These are phyloP conservation scores for Cordyceps javanica DNA, from an alignment of 2,329 filamentous ascomycete genomes.

Conservation along the genomic window DNA sequence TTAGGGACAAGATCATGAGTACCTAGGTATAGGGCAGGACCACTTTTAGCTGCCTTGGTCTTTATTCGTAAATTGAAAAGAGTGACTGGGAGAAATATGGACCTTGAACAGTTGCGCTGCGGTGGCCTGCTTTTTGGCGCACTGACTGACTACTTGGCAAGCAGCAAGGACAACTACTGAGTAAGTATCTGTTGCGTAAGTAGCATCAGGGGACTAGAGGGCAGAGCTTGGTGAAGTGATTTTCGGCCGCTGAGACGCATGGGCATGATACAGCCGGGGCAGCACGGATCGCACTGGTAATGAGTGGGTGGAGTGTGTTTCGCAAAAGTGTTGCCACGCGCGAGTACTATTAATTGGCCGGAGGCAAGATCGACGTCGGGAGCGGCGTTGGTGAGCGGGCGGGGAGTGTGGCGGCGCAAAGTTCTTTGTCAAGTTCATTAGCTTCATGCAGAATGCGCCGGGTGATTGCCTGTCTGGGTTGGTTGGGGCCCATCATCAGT, in stretches of 20 bases:
- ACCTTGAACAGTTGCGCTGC: too few species aligned
- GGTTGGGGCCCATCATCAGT: background rate
- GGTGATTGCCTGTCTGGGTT: background rate
- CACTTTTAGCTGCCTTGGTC: background rate
- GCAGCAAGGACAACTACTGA: too few species aligned
- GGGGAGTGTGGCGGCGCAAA: too few species aligned
- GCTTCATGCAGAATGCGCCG: background rate
- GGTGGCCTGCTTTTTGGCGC: too few species aligned
- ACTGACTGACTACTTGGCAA: too few species aligned
- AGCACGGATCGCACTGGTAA: background rate
- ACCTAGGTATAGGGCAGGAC: too few species aligned
- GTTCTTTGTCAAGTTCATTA: background rate
- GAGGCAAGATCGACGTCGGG: background rate
- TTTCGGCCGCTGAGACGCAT: background rate
- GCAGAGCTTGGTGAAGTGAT: background rate
- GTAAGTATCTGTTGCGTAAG: background rate
- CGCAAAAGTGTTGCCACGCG: too few species aligned
- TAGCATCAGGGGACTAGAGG: background rate
- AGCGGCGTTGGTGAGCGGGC: background rate
- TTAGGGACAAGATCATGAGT: too few species aligned
- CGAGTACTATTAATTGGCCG: too few species aligned
- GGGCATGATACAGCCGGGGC: background rate
- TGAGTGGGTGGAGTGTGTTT: background rate
- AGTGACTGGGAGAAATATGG: too few species aligned
- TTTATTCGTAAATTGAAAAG: background rate